These are phyloP conservation scores for Microdochium paspali DNA, from an alignment of 2,329 filamentous ascomycete species.

Conservation along the genomic window DNA sequence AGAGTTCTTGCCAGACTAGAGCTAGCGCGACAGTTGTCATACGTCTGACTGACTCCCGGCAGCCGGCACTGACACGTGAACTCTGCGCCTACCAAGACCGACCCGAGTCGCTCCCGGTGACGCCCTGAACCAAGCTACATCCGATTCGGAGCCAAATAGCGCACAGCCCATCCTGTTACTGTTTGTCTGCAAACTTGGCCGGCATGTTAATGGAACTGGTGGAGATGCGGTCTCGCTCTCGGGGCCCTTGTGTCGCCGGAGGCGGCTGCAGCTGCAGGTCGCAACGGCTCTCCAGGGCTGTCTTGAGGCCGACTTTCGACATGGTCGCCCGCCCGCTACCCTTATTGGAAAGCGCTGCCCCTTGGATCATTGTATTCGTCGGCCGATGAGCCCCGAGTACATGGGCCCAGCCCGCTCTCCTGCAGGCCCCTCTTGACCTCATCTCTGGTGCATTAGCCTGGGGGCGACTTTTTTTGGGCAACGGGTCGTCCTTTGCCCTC, in stretches of 20 bases:
- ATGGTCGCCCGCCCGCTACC: not conserved
- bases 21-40: too few relatives aligned
- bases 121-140: too few relatives aligned
- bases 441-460: not conserved
- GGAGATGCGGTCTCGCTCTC: not conserved
- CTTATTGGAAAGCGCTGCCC: not conserved
- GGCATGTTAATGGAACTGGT: not conserved
- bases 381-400: not conserved
- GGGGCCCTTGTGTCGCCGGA: not conserved
- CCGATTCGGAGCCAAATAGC: too few relatives aligned
- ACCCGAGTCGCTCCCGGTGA: too few relatives aligned
- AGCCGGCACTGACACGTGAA: too few relatives aligned
- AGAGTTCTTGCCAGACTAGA: too few relatives aligned
- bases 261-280: not conserved
- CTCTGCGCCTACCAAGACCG: too few relatives aligned
- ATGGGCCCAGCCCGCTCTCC: not conserved
- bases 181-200: too few relatives aligned
- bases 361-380: not conserved
- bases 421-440: not conserved
- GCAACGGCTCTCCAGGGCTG: conserved; percentile 1
- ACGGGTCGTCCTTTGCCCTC: not conserved
- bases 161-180: too few relatives aligned
- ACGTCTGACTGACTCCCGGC: too few relatives aligned
- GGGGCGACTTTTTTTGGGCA: not conserved
- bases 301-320: not conserved